Conservation (phyloP, 345 rosid species). For the Anastatica hierochuntica region DNA sequence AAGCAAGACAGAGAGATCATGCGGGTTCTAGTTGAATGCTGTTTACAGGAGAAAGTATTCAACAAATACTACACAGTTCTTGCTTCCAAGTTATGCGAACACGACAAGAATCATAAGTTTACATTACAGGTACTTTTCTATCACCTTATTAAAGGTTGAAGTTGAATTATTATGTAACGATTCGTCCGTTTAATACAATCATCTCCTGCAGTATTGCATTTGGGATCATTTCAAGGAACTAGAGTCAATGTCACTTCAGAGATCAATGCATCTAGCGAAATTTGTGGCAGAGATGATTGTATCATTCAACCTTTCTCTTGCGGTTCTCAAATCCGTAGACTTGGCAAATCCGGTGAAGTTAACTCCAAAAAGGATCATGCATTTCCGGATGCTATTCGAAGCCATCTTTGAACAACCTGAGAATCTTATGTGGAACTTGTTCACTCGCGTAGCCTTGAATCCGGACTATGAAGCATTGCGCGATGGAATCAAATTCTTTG, state of each 20-base stretch:
- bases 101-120: slow-evolving; percentile 80
- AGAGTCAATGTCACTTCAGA: slow-evolving; percentile 54
- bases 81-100: slow-evolving; percentile 73
- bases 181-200: too few relatives aligned
- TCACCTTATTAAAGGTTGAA: too few relatives aligned
- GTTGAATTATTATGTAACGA: too few relatives aligned
- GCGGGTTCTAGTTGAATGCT: slow-evolving; percentile 81
- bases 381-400: slow-evolving; percentile 77
- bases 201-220: slow-evolving; percentile 50
- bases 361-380: slow-evolving; percentile 59
- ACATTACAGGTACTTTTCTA: slow-evolving; percentile 59
- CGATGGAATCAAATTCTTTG: slow-evolving; percentile 56
- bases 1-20: slow-evolving; percentile 91
- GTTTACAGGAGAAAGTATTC: slow-evolving; percentile 78
- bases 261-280: slow-evolving; percentile 86
- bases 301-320: slow-evolving; percentile 60
- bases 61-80: slow-evolving; percentile 75
- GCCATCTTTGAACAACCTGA: slow-evolving; percentile 58
- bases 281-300: slow-evolving; percentile 74
- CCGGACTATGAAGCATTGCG: slow-evolving; percentile 65
- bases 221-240: slow-evolving; percentile 90
- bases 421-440: slow-evolving; percentile 58
- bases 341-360: slow-evolving; percentile 43
- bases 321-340: slow-evolving; percentile 59
- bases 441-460: slow-evolving; percentile 55